Percentiles rank a stretch among this genome's conserved stretches.
Conservation (phyloP, 2,329 filamentous ascomycete species). For the Trichoderma breve region DNA sequence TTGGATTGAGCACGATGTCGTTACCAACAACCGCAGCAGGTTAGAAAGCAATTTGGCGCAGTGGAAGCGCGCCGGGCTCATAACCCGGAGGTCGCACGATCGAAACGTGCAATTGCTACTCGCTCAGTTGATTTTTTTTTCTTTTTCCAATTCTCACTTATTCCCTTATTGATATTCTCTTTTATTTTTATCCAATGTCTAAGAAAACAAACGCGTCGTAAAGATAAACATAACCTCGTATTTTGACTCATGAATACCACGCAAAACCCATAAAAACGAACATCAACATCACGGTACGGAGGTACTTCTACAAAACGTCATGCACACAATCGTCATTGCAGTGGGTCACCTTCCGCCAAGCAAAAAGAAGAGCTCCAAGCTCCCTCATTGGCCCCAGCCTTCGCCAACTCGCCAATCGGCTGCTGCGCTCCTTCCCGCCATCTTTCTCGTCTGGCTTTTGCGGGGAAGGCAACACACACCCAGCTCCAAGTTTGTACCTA, state of each 20-base stretch:
- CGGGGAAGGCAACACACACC: conserved; percentile 1
- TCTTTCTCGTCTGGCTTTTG: conserved; percentile 2
- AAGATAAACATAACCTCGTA: neutral
- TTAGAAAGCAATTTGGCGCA: conserved; percentile 14
- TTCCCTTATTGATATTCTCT: neutral
- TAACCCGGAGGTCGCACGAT: conserved; percentile 18
- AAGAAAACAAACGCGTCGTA: neutral
- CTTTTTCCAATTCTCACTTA: neutral
- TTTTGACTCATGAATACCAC: neutral
- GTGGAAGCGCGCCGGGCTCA: conserved; percentile 17
- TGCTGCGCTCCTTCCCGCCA: neutral
- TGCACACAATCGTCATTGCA: neutral
- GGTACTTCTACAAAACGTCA: neutral
- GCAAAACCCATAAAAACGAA: neutral
- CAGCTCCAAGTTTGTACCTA: neutral
- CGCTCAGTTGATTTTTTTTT: neutral
- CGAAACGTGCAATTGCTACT: conserved; percentile 16
- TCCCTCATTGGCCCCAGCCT: neutral
- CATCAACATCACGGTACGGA: neutral
- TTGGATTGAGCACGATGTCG: neutral
- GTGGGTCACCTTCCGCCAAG: neutral
- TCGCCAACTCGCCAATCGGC: conserved; percentile 5
- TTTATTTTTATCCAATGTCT: neutral
- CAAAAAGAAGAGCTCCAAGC: neutral
- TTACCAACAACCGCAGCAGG: neutral